Base-by-base conservation (phyloP, 192 early-diverging fungal species). In the Coemansia sp. region DNA sequence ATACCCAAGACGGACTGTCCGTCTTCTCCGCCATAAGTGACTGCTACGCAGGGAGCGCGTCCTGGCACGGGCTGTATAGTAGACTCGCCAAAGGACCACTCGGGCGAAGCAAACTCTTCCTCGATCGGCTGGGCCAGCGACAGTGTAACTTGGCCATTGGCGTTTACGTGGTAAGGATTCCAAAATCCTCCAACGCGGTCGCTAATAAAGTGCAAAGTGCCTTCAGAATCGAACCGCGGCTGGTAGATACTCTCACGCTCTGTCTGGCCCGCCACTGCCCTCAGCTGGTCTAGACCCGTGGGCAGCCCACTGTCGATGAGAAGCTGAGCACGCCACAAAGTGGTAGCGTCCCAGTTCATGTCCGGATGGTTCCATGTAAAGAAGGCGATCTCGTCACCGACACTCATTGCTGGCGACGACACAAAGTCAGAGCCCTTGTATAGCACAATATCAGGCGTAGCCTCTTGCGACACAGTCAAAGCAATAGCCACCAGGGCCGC, bases 281-380 rank as follows among this genome's bases (percentile, higher is more conserved):
- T 11, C 34, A 69, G 60, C 9, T 62, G 47, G 2, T 34, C 62
- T 0, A 75, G 64, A 2, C 60, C 62, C n/a, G 10, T 41, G 39
- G 62, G 62, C 7, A 64, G 62, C 5, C 31, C 57, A 4, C 15
- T 8, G 6, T 33, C 29, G 11, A 73, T 8, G 27, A 20, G 15
- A 5, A 89, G 58, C 18, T 66, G 55, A 27, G 78, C 87, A 43
- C 85, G 74, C 68, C 86, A 79, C 27, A 93, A 74, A 34, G 79
- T 75, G 1, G 93, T 91, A 41, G 81, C 86, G 65, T 92, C 89
- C 93, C 93, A 93, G 57, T 88, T 91, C 93, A 95, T 93, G 71
- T 88, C 87, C 0, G 91, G 91, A 43, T 93, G 89, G 63, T 86
- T 76, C 93, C 92, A 93, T 5, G 88, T 79, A 40, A 87, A 79